A percentile compares a stretch with the other conserved stretches of the same genome.
phyloP scores from a whole-genome alignment of 164 flowering plant genomes.

The Vitis rotundifolia region DNA sequence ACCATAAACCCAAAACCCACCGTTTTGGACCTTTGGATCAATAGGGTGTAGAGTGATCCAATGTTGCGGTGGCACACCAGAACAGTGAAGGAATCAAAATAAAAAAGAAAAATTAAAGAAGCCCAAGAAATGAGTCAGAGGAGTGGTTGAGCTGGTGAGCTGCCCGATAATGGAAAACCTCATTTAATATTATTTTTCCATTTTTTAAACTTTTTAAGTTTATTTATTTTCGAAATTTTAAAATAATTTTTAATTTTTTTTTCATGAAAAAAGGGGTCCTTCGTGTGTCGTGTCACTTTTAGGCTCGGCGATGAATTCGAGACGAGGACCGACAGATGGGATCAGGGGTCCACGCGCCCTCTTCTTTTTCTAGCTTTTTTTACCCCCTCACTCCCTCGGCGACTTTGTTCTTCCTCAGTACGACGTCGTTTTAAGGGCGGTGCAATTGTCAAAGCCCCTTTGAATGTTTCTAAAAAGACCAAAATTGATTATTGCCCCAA shows the following conservation, averaged over 20 bases:
- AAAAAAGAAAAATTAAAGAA: slow-evolving; percentile 14
- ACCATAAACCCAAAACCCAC: slow-evolving; percentile 1
- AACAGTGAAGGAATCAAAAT: slow-evolving; percentile 23
- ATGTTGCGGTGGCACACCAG: background rate
- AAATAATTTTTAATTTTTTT: background rate
- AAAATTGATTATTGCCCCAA: too few species aligned
- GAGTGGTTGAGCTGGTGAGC: slow-evolving; percentile 62
- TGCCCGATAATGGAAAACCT: slow-evolving; percentile 38
- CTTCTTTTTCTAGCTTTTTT: slow-evolving; percentile 11
- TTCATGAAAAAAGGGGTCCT: slow-evolving; percentile 20
- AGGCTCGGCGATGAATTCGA: slow-evolving; percentile 32
- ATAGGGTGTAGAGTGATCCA: slow-evolving; percentile 1
- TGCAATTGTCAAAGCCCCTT: too few species aligned
- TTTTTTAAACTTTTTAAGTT: background rate
- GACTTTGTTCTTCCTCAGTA: background rate
- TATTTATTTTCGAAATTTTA: background rate
- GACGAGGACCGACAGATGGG: slow-evolving; percentile 42
- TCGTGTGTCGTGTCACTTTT: slow-evolving; percentile 39
- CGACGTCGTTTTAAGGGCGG: background rate
- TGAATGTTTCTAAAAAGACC: too few species aligned
- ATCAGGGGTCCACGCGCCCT: slow-evolving; percentile 27
- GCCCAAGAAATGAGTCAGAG: slow-evolving; percentile 46
- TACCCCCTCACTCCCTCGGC: slow-evolving; percentile 21
- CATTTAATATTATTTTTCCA: slow-evolving; percentile 20
- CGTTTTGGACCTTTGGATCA: slow-evolving; percentile 26